Evolutionary conservation across 2,329 filamentous ascomycete genomes (phyloP).

Genomic region (Lachnellula subtilissima): DNA sequence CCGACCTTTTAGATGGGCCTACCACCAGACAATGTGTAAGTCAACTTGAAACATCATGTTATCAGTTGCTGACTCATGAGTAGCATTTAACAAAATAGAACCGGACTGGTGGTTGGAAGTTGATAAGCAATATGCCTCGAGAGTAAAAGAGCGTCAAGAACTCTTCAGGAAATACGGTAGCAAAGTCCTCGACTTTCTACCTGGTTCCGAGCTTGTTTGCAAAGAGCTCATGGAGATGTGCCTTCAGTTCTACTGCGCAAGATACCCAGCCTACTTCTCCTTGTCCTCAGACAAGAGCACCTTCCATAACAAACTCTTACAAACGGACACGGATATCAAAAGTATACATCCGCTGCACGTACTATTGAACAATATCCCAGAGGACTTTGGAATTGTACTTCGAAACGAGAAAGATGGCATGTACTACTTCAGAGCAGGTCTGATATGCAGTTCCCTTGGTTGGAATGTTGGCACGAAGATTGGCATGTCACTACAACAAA

Average conservation of each 20-base stretch:
- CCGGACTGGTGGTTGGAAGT: slow-evolving; percentile 87
- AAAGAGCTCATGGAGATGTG: slow-evolving; percentile 87
- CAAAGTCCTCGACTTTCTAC: slow-evolving; percentile 61
- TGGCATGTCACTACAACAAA: slow-evolving; percentile 62
- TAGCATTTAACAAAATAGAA: slow-evolving; percentile 74
- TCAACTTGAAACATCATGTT: slow-evolving; percentile 13
- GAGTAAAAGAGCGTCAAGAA: slow-evolving; percentile 63
- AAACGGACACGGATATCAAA: slow-evolving; percentile 55
- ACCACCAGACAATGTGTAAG: slow-evolving; percentile 90
- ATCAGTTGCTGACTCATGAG: slow-evolving; percentile 5
- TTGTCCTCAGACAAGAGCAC: slow-evolving; percentile 48
- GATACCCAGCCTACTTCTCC: slow-evolving; percentile 73
- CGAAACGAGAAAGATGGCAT: slow-evolving; percentile 65
- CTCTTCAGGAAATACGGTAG: slow-evolving; percentile 61
- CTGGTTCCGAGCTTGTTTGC: slow-evolving; percentile 72
- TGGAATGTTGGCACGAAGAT: slow-evolving; percentile 77
- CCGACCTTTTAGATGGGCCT: slow-evolving; percentile 75
- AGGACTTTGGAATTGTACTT: slow-evolving; percentile 76
- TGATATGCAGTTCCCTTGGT: slow-evolving; percentile 74
- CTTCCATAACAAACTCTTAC: slow-evolving; percentile 66
- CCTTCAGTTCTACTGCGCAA: slow-evolving; percentile 70
- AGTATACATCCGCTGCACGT: slow-evolving; percentile 62
- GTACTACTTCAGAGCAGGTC: slow-evolving; percentile 70
- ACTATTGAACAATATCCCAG: slow-evolving; percentile 72
- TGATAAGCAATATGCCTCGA: slow-evolving; percentile 63